A percentile compares a stretch with the other conserved stretches of the same genome.
These are phyloP conservation scores for Malus fusca DNA, from an alignment of 306 rosid genomes.

Conservation along the genomic window DNA sequence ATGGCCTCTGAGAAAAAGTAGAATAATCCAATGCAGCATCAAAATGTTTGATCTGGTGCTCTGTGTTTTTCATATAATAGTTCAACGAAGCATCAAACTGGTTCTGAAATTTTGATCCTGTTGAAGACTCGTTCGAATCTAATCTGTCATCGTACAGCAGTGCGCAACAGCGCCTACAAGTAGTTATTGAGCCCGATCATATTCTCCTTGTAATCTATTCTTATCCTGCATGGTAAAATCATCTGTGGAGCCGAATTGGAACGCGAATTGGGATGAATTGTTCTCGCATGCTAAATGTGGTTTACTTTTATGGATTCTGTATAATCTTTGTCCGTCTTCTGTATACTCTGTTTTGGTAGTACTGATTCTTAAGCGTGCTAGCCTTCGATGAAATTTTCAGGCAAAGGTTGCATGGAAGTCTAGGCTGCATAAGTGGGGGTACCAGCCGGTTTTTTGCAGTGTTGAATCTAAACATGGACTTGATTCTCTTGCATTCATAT, in stretches of 20 bases:
- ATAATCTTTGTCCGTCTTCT: background rate
- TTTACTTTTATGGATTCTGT: background rate
- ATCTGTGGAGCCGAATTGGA: background rate
- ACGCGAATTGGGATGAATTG: background rate
- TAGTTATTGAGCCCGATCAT: background rate
- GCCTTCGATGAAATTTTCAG: constrained; percentile 33
- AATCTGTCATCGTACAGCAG: background rate
- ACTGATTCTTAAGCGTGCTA: background rate
- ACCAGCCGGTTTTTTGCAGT: constrained; percentile 75
- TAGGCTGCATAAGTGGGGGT: constrained; percentile 78
- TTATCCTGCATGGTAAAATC: background rate
- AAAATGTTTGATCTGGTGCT: background rate
- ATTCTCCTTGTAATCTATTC: background rate
- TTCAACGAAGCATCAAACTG: background rate
- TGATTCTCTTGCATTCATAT: constrained; percentile 61
- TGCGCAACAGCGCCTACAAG: background rate
- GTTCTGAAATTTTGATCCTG: background rate
- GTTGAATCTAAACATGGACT: constrained; percentile 65
- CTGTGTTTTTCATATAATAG: background rate
- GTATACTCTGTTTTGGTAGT: constrained; percentile 1
- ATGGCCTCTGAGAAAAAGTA: background rate
- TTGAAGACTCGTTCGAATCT: background rate
- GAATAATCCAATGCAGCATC: background rate
- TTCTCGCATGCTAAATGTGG: background rate
- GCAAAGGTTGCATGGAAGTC: constrained; percentile 56